Evolutionary conservation across 148 eudicot genomes (phyloP).

Genomic region (Rhododendron henanense): DNA sequence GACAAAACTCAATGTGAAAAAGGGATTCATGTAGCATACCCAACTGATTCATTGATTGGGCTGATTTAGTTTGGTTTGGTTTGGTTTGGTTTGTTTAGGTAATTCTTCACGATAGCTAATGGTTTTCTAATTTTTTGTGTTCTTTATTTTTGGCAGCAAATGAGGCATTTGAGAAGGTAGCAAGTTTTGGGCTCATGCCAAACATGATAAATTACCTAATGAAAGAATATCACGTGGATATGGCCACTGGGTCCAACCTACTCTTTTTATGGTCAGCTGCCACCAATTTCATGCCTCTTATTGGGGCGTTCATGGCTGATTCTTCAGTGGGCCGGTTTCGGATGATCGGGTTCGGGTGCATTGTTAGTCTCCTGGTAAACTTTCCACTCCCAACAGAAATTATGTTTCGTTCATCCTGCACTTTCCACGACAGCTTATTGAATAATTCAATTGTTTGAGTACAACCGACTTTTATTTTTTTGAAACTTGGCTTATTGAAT

Average conservation of each 20-base stretch:
- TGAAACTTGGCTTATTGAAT: background rate
- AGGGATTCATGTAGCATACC: background rate
- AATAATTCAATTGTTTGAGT: too few relatives aligned
- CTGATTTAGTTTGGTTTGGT: background rate
- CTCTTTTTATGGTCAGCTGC: conserved; percentile 52
- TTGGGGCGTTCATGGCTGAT: conserved; percentile 50
- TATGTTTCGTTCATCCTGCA: background rate
- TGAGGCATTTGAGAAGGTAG: conserved; percentile 52
- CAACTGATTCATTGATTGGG: background rate
- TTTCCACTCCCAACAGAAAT: background rate
- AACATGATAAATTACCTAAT: conserved; percentile 58
- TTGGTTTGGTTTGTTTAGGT: background rate
- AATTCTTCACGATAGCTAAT: background rate
- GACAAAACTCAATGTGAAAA: background rate
- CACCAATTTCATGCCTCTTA: conserved; percentile 38
- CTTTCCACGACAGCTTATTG: background rate
- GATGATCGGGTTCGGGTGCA: conserved; percentile 51
- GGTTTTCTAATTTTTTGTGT: background rate
- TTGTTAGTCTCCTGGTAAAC: conserved; percentile 44
- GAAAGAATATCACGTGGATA: conserved; percentile 40
- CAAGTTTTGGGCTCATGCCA: conserved; percentile 46
- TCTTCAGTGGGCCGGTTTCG: conserved; percentile 46
- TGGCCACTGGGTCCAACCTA: conserved; percentile 43
- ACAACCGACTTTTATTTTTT: background rate
- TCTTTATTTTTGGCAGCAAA: conserved; percentile 29